These are phyloP conservation scores for Isochrysis galbana DNA, from an alignment of 78 protist genomes.

Conservation along the genomic window DNA sequence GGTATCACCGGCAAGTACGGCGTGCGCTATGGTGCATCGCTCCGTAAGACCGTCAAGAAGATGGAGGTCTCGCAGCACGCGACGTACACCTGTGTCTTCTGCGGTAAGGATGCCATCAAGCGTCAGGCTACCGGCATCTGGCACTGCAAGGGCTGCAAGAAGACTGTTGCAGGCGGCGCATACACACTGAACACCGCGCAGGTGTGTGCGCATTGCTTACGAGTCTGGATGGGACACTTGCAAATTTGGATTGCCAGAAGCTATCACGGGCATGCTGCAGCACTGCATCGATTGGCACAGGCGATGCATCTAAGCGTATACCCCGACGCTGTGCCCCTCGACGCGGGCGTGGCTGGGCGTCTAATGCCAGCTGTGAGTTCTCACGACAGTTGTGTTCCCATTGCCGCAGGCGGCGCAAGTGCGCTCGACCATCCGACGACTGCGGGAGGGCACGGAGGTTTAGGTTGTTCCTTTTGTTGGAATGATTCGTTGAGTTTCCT, in stretches of 20 bases:
- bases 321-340: too few species aligned
- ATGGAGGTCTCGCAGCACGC: slow-evolving; percentile 61
- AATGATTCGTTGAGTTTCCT: not conserved
- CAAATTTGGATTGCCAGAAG: too few species aligned
- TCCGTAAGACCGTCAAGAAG: slow-evolving; percentile 53
- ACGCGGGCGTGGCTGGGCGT: too few species aligned
- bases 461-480: not conserved
- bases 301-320: too few species aligned
- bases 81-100: slow-evolving; percentile 60
- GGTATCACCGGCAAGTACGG: slow-evolving; percentile 75
- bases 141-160: slow-evolving; percentile 56
- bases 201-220: too few species aligned
- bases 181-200: slow-evolving; percentile 5
- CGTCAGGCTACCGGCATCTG: slow-evolving; percentile 67
- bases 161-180: slow-evolving; percentile 55
- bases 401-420: not conserved
- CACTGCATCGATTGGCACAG: too few species aligned
- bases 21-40: slow-evolving; percentile 71
- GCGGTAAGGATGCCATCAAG: slow-evolving; percentile 66
- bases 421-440: slow-evolving; percentile 44
- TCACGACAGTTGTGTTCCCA: too few species aligned
- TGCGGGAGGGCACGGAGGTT: slow-evolving; percentile 25
- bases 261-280: too few species aligned
- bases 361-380: too few species aligned
- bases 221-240: too few species aligned